Evolutionary conservation across 257 asterid species (phyloP), one percentile per base, ranked within the genome.

Genomic region (Solanum dulcamara): DNA sequence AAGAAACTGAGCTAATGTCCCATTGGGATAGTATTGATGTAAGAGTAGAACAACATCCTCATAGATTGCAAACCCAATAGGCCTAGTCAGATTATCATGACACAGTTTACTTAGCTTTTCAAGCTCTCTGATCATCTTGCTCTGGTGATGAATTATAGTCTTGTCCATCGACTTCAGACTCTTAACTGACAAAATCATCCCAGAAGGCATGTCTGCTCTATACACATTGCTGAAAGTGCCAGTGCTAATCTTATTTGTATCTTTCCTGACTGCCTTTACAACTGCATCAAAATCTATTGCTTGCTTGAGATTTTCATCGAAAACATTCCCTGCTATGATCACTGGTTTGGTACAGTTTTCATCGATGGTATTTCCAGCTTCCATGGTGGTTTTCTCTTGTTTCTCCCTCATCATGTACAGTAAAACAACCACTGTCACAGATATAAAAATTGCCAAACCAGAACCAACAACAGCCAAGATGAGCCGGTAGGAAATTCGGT

Each of bases 121-220:
- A 35, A 97, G 94, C 87, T 95, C 99, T 85, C 99, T 89, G 82
- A 95, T 92, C 98, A 97, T 94, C 90, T 90, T 97, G 92, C 90
- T 87, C 86, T 89, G 94, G 50, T 97, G 96, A 86, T 94, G 94
- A 30, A 93, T 74, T 80, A 97, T 85, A 1, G 97, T 92, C 77
- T 83, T 91, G 89, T 97, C 98, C 98, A 95, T 92, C 2, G 96
- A 94, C 86, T 89, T 93, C 70, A 97, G 94, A 83, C 88, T 93
- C 83, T 97, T 90, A 20, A 95, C 99, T 0, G 94, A 95, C 40
- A 95, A 74, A 60, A 87, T 87, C 94, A 95, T 89, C 75, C 99
- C 99, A 0, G 99, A 95, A 30, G 99, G 98, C 99, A 97, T 95
- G 46, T 95, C 98, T 9, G 99, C 99, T 90, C 88, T 93, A 87